Base-by-base conservation (phyloP, 805 yeast species). In the Pichia paraexigua region DNA sequence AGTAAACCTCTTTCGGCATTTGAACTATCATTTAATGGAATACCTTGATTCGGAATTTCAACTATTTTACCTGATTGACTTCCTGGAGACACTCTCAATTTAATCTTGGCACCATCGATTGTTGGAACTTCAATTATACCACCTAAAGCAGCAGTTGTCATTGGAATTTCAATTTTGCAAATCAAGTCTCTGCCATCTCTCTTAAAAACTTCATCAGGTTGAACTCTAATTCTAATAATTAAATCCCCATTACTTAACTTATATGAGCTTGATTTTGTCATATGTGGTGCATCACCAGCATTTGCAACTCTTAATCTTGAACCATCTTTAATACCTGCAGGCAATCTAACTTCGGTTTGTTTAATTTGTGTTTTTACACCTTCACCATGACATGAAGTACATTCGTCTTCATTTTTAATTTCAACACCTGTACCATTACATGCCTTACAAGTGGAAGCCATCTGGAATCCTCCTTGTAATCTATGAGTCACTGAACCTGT, bases 71-170 rank as follows among this genome's bases (percentile, higher is more conserved):
- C 95, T 41, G 78, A 71, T 63, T 87, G 95, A 0, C 96, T 87
- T 1, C 97, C 98, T 0, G 87, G 71, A 48, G 95, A 83, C 13
- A 94, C 83, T 67, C 82, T 87, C 51, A 94, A 69, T 66, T 89
- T 85, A 48, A 95, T 72, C 37, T 76, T 76, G 41, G 78, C 78
- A 5, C 95, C 97, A 42, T 68, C 71, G 27, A 94, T 78, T 0
- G 99, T 92, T 35, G 98, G 98, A n/a, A 94, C 79, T 46, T 85
- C 80, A 22, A 94, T 77, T 44, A 80, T 82, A 40, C 99, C 99
- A 54, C 99, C 99, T 44, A 94, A 73, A 0, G 97, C 90, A 1
- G 99, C 99, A 0, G 99, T 94, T 1, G 99, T 94, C 82, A 89
- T 86, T 46, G 94, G 86, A 48, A 94, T 82, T 43, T 81, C 80